Conservation (phyloP, 2,329 filamentous ascomycete species). For the Diplocarpon rosae region DNA sequence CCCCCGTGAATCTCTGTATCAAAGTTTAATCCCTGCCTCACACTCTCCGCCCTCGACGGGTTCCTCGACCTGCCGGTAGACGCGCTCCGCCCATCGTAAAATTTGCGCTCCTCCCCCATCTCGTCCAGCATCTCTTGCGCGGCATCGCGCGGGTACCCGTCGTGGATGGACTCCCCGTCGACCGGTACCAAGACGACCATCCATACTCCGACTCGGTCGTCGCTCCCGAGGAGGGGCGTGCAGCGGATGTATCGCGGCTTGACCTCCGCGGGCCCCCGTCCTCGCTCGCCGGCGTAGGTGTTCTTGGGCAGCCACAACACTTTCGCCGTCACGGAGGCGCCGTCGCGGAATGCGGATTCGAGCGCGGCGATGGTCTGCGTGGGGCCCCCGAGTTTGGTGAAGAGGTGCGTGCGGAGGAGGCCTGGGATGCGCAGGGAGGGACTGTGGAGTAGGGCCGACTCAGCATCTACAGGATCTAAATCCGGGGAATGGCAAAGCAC, state of each 20-base stretch:
- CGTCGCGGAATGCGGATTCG: constrained; percentile 47
- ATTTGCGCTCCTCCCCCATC: constrained; percentile 6
- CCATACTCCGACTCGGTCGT: constrained; percentile 61
- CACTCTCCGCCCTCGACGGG: too few relatives aligned
- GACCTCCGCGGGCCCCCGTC: constrained; percentile 37
- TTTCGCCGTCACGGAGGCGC: constrained; percentile 61
- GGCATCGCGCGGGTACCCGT: background rate
- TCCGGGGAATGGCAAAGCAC: too few relatives aligned
- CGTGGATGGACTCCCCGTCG: constrained; percentile 4
- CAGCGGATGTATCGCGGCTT: constrained; percentile 60
- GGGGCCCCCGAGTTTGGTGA: constrained; percentile 40
- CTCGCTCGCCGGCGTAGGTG: constrained; percentile 8
- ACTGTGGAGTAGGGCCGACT: too few relatives aligned
- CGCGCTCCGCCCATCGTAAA: background rate
- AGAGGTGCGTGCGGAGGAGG: constrained; percentile 48
- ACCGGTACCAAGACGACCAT: constrained; percentile 54
- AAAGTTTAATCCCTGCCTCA: too few relatives aligned
- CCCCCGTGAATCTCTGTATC: too few relatives aligned
- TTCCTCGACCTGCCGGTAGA: background rate
- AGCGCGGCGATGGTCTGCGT: constrained; percentile 36
- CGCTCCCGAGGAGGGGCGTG: constrained; percentile 56
- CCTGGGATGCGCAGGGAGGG: constrained; percentile 55
- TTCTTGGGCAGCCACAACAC: constrained; percentile 52
- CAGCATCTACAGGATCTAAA: too few relatives aligned
- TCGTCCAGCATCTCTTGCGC: constrained; percentile 8